Evolutionary conservation across 1,284 basidiomycete species (phyloP).

Genomic region (Moesziomyces aphidis): DNA sequence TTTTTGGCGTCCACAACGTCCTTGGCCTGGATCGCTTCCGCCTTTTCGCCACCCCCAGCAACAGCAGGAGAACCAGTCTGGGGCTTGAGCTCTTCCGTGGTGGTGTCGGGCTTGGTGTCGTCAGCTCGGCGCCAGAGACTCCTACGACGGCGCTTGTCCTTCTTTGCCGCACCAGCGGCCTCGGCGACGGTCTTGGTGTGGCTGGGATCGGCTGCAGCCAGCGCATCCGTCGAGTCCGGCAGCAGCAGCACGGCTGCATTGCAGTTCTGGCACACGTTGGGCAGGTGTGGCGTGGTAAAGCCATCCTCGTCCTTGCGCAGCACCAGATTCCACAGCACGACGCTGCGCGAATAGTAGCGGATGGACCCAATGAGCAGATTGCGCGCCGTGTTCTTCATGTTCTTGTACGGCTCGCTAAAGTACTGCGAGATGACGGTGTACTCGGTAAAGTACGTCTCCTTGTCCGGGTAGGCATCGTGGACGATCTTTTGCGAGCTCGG

Average conservation of each 20-base stretch:
- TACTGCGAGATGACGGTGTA: constrained; percentile 51
- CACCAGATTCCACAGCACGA: constrained; percentile 54
- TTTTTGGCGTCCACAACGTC: constrained; percentile 27
- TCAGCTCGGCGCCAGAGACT: neutral
- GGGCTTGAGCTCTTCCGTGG: neutral
- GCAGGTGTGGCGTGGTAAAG: constrained; percentile 49
- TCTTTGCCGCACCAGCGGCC: neutral
- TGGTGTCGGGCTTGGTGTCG: neutral
- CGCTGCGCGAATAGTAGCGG: constrained; percentile 21
- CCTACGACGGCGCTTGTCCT: neutral
- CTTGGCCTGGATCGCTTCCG: constrained; percentile 8
- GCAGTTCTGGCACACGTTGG: constrained; percentile 50
- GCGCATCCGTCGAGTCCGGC: constrained; percentile 26
- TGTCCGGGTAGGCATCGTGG: constrained; percentile 42
- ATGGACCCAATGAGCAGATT: constrained; percentile 48
- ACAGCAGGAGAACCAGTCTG: neutral
- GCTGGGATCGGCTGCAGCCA: constrained; percentile 10
- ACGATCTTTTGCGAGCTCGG: constrained; percentile 31
- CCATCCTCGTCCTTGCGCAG: constrained; percentile 51
- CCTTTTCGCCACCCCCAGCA: neutral
- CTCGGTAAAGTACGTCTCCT: constrained; percentile 47
- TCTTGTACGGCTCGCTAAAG: constrained; percentile 53
- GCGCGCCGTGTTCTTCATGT: constrained; percentile 45
- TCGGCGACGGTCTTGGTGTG: constrained; percentile 19
- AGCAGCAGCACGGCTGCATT: constrained; percentile 46